A percentile compares a stretch with the other conserved stretches of the same genome.
These are phyloP conservation scores for Cytauxzoon felis DNA, from an alignment of 169 alveolate genomes.

Conservation along the genomic window DNA sequence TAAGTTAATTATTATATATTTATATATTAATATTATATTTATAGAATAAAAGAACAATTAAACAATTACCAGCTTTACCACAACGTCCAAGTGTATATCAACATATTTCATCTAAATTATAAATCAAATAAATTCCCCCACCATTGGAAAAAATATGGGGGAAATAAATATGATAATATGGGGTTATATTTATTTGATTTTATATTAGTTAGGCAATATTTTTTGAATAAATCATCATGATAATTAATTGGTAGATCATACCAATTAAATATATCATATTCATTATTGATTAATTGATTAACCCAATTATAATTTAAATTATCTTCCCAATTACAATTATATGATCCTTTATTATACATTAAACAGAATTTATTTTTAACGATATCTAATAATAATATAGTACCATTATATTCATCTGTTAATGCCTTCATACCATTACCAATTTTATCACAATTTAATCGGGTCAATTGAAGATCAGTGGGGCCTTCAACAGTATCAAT, in stretches of 20 bases:
- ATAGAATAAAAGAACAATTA: conserved; percentile 38
- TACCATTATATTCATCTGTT: too few relatives aligned
- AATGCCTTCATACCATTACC: too few relatives aligned
- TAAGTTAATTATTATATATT: conserved; percentile 3
- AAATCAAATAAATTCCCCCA: not conserved
- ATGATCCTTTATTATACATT: not conserved
- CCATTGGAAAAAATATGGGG: too few relatives aligned
- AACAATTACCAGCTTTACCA: conserved; percentile 58
- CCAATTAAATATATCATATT: conserved; percentile 33
- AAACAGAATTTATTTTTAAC: conserved; percentile 17
- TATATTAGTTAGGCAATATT: not conserved
- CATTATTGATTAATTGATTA: conserved; percentile 10
- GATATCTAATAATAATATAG: too few relatives aligned
- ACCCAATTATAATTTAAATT: conserved; percentile 10
- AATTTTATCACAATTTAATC: too few relatives aligned
- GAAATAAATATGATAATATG: too few relatives aligned
- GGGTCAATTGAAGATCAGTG: too few relatives aligned
- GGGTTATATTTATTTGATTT: too few relatives aligned
- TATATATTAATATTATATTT: not conserved
- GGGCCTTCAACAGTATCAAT: too few relatives aligned
- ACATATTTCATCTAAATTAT: conserved; percentile 31
- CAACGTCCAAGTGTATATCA: conserved; percentile 50
- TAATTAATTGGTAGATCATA: not conserved
- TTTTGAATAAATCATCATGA: conserved; percentile 16
- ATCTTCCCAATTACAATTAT: conserved; percentile 10